Evolutionary conservation across 2,329 filamentous ascomycete species (phyloP), one percentile per base, ranked within the genome.

Genomic region (Paraconiothyrium brasiliense): DNA sequence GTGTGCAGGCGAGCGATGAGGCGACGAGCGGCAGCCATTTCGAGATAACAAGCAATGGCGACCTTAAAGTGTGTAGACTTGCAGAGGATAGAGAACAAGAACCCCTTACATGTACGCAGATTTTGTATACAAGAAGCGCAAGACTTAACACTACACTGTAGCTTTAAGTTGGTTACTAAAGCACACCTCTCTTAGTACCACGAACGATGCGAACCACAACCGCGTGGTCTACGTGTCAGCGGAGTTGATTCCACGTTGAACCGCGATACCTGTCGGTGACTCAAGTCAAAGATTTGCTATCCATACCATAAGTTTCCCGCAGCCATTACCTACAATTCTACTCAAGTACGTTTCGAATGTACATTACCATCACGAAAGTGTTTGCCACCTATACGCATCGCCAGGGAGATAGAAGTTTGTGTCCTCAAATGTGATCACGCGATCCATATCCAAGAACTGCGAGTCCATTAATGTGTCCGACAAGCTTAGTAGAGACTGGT

Each of bases 401-500:
- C 71, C 71, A 4, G 74, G 74, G 7, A 76, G 50, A 34, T 71
- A 71, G 43, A 77, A 77, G 49, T 76, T 77, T 14, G 72, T 70
- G 41, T 77, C 73, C 43, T 77, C 74, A 55, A 77, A 77, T 2
- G 74, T 77, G 20, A 77, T 77, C 0, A 77, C 74, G 0, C 74
- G 69, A 55, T 77, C 74, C 71, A 77, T 71, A 27, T 70, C 74
- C 30, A 75, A 50, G 39, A 75, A 77, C 20, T 75, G 70, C 10
- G 73, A 69, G 35, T 74, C 73, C 71, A 75, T 75, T 14, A 77
- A 71, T 2, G 74, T 69, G 48, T 76, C 74, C 0, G 71, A 75
- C 1, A 77, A 62, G 35, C 63, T 75, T 5, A 76, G 56, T 3
- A 77, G 57, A 8, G 69, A 74, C 37, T 75, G 69, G 24, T 77